Evolutionary conservation across 1,284 basidiomycete genomes (phyloP).

Genomic region (Ganoderma leucocontextum): DNA sequence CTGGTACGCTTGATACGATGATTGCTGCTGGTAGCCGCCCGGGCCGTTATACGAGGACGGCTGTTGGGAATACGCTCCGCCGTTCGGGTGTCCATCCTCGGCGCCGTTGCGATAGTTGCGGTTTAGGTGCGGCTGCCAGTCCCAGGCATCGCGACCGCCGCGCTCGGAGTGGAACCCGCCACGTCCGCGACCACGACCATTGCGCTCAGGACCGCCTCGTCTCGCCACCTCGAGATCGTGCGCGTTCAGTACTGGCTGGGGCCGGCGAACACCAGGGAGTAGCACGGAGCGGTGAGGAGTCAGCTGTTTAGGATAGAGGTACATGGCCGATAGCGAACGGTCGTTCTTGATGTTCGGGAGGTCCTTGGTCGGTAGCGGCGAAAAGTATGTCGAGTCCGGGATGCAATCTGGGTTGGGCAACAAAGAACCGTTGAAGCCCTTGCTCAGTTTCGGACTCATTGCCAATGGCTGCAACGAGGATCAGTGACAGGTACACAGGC

Average conservation of each 20-base stretch:
- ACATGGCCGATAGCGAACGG: conserved; percentile 86
- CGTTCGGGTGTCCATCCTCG: conserved; percentile 29
- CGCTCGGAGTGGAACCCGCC: conserved; percentile 36
- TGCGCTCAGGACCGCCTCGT: conserved; percentile 49
- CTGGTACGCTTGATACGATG: conserved; percentile 29
- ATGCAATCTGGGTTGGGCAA: conserved; percentile 89
- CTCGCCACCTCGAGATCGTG: conserved; percentile 78
- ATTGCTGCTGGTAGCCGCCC: conserved; percentile 17
- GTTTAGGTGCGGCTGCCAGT: conserved; percentile 27
- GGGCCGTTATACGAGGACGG: conserved; percentile 24
- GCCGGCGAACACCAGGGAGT: conserved; percentile 76
- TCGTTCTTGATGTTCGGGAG: conserved; percentile 89
- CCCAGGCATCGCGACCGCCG: conserved; percentile 30
- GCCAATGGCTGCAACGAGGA: conserved; percentile 59
- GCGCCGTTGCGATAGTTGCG: conserved; percentile 32
- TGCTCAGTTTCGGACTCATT: conserved; percentile 76
- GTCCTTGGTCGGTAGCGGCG: conserved; percentile 66
- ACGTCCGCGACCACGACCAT: conserved; percentile 44
- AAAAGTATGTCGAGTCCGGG: conserved; percentile 90
- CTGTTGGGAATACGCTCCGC: conserved; percentile 23
- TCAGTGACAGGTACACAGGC: conserved; percentile 10
- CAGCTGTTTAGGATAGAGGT: conserved; percentile 89
- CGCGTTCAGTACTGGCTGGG: conserved; percentile 69
- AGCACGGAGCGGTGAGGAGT: conserved; percentile 88
- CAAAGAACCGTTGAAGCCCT: conserved; percentile 84